phyloP scores from a whole-genome alignment of 768 basidiomycete genomes.

The Pleurotus ostreatus region DNA sequence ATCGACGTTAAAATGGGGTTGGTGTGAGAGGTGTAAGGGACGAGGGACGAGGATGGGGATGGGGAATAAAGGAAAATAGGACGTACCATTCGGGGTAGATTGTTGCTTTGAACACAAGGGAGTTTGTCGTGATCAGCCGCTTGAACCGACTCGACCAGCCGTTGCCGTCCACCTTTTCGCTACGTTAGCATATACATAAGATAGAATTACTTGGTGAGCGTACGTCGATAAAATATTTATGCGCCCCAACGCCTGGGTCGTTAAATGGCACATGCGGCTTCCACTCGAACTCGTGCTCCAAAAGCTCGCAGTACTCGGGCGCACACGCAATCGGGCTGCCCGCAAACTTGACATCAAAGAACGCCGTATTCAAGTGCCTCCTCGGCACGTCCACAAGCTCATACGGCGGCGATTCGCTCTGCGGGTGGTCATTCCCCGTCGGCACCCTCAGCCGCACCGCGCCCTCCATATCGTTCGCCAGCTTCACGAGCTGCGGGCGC shows the following conservation, averaged over 20 bases:
- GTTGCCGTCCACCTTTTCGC: slow-evolving; percentile 46
- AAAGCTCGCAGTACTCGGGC: slow-evolving; percentile 33
- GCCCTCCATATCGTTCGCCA: slow-evolving; percentile 29
- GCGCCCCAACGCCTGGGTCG: slow-evolving; percentile 38
- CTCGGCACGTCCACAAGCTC: slow-evolving; percentile 25
- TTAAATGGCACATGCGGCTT: slow-evolving; percentile 27
- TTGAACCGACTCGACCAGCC: slow-evolving; percentile 66
- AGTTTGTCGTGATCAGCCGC: slow-evolving; percentile 51
- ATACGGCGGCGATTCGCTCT: slow-evolving; percentile 23
- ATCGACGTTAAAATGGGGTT: not conserved
- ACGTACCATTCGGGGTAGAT: slow-evolving; percentile 65
- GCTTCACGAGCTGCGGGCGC: slow-evolving; percentile 37
- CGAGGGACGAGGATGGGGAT: not conserved
- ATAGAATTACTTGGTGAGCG: slow-evolving; percentile 13
- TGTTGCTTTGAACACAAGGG: slow-evolving; percentile 61
- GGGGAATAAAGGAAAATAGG: no score
- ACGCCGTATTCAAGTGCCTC: slow-evolving; percentile 37
- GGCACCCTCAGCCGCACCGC: slow-evolving; percentile 31
- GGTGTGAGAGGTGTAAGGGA: not conserved
- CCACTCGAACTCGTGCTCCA: slow-evolving; percentile 46
- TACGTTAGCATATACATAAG: not conserved
- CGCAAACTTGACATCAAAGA: slow-evolving; percentile 54
- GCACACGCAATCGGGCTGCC: slow-evolving; percentile 40
- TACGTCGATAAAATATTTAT: slow-evolving; percentile 58
- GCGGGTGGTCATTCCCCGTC: slow-evolving; percentile 2